A percentile compares a stretch with the other conserved stretches of the same genome.
Evolutionary conservation across 148 eudicot species (phyloP).

Genomic region (Selenicereus undatus): DNA sequence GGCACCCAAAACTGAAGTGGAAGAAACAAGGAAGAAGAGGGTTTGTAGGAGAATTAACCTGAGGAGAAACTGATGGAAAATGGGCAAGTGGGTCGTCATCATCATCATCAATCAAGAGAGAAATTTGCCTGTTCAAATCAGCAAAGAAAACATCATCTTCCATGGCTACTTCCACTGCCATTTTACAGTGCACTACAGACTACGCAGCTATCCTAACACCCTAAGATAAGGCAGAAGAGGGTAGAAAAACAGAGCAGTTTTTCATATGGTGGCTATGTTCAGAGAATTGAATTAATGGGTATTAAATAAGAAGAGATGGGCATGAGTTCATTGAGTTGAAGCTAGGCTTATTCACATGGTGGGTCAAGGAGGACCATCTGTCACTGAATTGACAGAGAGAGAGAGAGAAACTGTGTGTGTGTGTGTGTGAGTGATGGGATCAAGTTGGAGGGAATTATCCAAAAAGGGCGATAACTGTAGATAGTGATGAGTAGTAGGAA

Average conservation of each 20-base stretch:
- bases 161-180: conserved; percentile 46
- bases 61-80: conserved; percentile 40
- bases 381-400: neutral
- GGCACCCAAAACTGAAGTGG: neutral
- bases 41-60: conserved; percentile 28
- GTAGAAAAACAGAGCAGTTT: neutral
- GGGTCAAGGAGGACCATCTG: neutral
- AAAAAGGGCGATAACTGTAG: neutral
- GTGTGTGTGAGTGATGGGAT: neutral
- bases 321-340: neutral
- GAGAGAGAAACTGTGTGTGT: neutral
- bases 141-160: conserved; percentile 80
- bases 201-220: too few species aligned
- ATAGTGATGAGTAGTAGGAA: conserved; percentile 1
- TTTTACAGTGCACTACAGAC: neutral
- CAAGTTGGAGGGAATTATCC: conserved; percentile 2
- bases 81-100: conserved; percentile 40
- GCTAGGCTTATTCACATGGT: neutral
- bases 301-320: conserved; percentile 2
- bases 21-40: neutral
- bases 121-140: conserved; percentile 72
- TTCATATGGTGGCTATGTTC: neutral
- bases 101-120: conserved; percentile 76
- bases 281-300: neutral
- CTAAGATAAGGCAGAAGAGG: neutral